phyloP scores from a whole-genome alignment of 2,329 filamentous ascomycete species.

The Fusarium sp. region DNA sequence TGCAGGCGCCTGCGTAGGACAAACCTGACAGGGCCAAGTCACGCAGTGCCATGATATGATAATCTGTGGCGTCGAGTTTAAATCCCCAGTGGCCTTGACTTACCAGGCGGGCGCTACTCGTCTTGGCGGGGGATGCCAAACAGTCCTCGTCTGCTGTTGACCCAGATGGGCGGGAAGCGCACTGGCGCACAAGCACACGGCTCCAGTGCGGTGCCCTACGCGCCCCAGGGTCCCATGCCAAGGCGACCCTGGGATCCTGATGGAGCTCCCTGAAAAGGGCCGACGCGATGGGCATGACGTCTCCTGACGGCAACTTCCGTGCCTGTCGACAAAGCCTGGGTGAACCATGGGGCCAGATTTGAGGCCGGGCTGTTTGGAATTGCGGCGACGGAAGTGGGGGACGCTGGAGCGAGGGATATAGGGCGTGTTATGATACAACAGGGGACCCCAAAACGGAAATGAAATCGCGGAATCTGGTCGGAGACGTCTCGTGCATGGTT shows the following conservation, averaged over 20 bases:
- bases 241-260: conserved; percentile 12
- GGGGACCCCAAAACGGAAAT: conserved; percentile 40
- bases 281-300: conserved; percentile 31
- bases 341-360: conserved; percentile 31
- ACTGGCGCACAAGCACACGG: conserved; percentile 28
- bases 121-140: conserved; percentile 29
- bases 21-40: neutral
- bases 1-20: neutral
- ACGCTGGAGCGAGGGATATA: conserved; percentile 19
- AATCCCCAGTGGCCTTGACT: conserved; percentile 21
- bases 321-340: conserved; percentile 6
- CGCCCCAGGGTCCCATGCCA: neutral
- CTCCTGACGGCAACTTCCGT: conserved; percentile 27
- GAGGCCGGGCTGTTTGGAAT: conserved; percentile 35
- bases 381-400: conserved; percentile 41
- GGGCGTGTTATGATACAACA: conserved; percentile 27
- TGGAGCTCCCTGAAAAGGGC: conserved; percentile 27
- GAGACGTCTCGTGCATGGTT: conserved; percentile 25
- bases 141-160: conserved; percentile 10
- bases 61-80: conserved; percentile 17
- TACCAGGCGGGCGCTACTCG: conserved; percentile 34
- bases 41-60: conserved; percentile 20
- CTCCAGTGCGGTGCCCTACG: neutral
- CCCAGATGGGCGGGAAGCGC: conserved; percentile 30
- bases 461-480: conserved; percentile 36